Evolutionary conservation across 2,329 filamentous ascomycete genomes (phyloP).

Genomic region (Fusarium foetens): DNA sequence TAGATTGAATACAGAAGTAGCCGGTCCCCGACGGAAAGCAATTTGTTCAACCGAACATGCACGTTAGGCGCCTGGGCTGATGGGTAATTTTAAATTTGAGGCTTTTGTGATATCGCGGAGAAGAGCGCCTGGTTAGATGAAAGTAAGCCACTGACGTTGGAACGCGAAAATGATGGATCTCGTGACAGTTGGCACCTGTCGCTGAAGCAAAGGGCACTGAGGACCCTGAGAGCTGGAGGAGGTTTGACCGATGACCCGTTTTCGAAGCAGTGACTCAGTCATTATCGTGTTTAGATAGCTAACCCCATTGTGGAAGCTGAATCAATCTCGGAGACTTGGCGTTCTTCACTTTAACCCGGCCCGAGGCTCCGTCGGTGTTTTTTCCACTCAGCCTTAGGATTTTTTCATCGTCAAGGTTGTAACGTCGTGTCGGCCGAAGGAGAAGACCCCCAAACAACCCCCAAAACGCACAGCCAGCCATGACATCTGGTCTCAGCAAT

Average conservation of each 20-base stretch:
- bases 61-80: not conserved
- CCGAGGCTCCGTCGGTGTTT: not conserved
- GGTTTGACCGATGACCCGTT: slow-evolving; percentile 7
- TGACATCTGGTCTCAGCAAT: not conserved
- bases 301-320: slow-evolving; percentile 12
- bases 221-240: not conserved
- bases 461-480: not conserved
- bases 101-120: not conserved
- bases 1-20: slow-evolving; percentile 24
- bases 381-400: not conserved
- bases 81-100: slow-evolving; percentile 10
- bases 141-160: not conserved
- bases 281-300: not conserved
- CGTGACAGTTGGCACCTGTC: not conserved
- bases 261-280: not conserved
- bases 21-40: not conserved
- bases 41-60: not conserved
- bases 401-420: not conserved
- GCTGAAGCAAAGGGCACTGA: not conserved
- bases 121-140: not conserved
- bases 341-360: not conserved
- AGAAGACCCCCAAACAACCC: not conserved
- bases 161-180: not conserved
- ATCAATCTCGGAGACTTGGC: slow-evolving; percentile 12
- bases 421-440: not conserved